These are phyloP conservation scores for Tricladium varicosporioides DNA, from an alignment of 2,329 filamentous ascomycete species.

Conservation along the genomic window DNA sequence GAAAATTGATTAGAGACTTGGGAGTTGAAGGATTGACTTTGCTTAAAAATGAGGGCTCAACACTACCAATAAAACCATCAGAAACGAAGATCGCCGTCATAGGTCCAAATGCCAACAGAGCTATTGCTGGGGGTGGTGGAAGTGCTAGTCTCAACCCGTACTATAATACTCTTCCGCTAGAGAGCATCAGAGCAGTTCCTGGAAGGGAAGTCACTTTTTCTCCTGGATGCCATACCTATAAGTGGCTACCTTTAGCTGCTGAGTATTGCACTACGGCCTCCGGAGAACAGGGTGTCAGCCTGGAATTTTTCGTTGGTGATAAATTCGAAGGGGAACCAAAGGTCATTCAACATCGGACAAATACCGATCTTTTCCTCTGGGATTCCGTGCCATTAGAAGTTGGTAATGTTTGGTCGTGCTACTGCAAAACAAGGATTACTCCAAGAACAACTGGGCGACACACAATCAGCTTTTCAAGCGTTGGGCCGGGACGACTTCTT, in stretches of 20 bases:
- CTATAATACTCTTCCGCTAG: conserved; percentile 63
- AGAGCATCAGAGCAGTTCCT: conserved; percentile 56
- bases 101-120: conserved; percentile 64
- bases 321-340: conserved; percentile 57
- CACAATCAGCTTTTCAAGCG: conserved; percentile 66
- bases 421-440: conserved; percentile 59
- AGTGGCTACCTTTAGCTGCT: conserved; percentile 63
- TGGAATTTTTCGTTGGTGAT: conserved; percentile 65
- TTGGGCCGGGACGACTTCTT: conserved; percentile 61
- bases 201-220: conserved; percentile 58
- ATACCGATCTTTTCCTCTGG: conserved; percentile 69
- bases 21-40: conserved; percentile 62
- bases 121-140: conserved; percentile 66
- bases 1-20: conserved; percentile 57
- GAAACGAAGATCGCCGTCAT: conserved; percentile 63
- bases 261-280: conserved; percentile 54
- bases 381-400: conserved; percentile 64
- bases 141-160: conserved; percentile 68
- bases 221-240: conserved; percentile 60
- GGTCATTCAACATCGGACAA: conserved; percentile 56
- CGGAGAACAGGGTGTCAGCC: conserved; percentile 58
- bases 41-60: conserved; percentile 58
- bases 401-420: conserved; percentile 50
- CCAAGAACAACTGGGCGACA: conserved; percentile 59
- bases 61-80: conserved; percentile 56